Evolutionary conservation across 805 yeast genomes (phyloP).

Genomic region (Priceomyces medius): DNA sequence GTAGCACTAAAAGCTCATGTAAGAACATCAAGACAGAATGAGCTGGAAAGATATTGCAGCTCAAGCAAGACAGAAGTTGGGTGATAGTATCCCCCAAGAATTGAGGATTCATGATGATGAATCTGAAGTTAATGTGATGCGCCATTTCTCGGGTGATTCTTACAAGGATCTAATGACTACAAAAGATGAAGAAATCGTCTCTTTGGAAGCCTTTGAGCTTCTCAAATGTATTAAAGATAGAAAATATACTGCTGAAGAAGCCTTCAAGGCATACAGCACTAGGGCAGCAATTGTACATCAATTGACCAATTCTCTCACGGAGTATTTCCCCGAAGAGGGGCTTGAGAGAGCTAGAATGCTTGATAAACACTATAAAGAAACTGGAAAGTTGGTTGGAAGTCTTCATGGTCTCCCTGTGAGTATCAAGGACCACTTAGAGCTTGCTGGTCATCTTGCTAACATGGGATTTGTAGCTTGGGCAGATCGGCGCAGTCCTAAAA

Average conservation of each 20-base stretch:
- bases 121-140: neutral
- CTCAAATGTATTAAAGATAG: constrained; percentile 30
- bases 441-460: constrained; percentile 54
- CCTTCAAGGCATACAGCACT: constrained; percentile 63
- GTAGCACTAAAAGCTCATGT: neutral
- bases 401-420: constrained; percentile 71
- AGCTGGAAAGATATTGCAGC: constrained; percentile 3
- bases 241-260: constrained; percentile 47
- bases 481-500: constrained; percentile 11
- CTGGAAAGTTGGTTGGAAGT: constrained; percentile 60
- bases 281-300: constrained; percentile 65
- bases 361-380: constrained; percentile 49
- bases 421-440: constrained; percentile 62
- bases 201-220: constrained; percentile 25
- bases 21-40: neutral
- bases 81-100: neutral
- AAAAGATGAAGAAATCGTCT: constrained; percentile 41
- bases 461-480: constrained; percentile 43
- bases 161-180: constrained; percentile 17
- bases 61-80: constrained; percentile 2
- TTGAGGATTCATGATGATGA: constrained; percentile 2
- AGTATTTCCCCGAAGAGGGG: constrained; percentile 64
- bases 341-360: constrained; percentile 52
- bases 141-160: too few species aligned
- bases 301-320: constrained; percentile 58